Evolutionary conservation across 2,329 filamentous ascomycete species (phyloP).

Genomic region (Fusarium oligoseptatum): DNA sequence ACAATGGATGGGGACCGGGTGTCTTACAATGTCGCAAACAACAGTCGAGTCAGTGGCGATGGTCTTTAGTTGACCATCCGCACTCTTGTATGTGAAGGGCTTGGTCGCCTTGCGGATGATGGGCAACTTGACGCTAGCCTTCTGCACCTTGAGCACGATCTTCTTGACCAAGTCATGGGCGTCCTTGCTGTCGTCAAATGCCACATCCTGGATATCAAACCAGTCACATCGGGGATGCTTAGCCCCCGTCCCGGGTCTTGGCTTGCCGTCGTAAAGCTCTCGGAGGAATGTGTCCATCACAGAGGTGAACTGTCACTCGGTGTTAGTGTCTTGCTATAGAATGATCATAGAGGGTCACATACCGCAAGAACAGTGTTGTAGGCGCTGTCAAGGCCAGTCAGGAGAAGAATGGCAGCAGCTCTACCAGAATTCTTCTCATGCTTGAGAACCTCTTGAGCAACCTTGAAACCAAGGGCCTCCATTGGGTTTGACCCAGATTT

Average conservation of each 20-base stretch:
- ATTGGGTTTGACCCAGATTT: constrained; percentile 22
- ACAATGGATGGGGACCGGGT: neutral
- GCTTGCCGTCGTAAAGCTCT: neutral
- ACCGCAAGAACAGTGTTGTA: constrained; percentile 33
- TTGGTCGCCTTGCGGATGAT: constrained; percentile 22
- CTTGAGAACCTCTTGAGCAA: constrained; percentile 24
- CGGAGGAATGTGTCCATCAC: constrained; percentile 20
- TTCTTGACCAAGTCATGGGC: constrained; percentile 10
- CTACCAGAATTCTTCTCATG: constrained; percentile 13
- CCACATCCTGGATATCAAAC: neutral
- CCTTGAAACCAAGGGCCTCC: constrained; percentile 25
- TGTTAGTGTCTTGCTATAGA: neutral
- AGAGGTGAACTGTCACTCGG: constrained; percentile 23
- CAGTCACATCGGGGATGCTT: neutral
- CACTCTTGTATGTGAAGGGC: neutral
- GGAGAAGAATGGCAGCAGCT: constrained; percentile 33
- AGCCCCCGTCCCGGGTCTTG: neutral
- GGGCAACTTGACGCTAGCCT: constrained; percentile 20
- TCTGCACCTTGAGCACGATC: constrained; percentile 16
- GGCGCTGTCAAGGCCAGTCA: constrained; percentile 32
- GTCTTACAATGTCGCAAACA: constrained; percentile 32
- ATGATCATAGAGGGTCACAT: neutral
- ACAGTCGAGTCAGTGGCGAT: constrained; percentile 14
- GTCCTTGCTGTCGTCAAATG: neutral
- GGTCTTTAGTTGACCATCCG: neutral